A percentile compares a stretch with the other conserved stretches of the same genome.
These are phyloP conservation scores for Kurtzmaniella quercitrusa DNA, from an alignment of 1,139 yeast species.

Conservation along the genomic window DNA sequence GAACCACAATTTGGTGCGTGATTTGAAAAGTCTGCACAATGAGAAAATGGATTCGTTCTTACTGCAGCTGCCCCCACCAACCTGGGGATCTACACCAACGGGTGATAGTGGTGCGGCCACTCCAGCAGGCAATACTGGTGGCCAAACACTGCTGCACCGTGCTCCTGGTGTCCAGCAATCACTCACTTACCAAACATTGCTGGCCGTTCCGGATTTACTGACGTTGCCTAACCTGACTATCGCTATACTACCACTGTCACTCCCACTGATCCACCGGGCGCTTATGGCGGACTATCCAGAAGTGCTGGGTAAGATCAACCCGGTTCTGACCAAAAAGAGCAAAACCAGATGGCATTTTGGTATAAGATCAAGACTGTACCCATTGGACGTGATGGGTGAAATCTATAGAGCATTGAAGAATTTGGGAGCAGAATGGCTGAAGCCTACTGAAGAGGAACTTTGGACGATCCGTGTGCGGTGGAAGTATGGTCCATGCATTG, in stretches of 20 bases:
- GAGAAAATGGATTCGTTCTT: constrained; percentile 52
- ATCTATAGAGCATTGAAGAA: constrained; percentile 90
- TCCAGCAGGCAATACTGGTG: constrained; percentile 24
- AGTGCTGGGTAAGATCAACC: constrained; percentile 54
- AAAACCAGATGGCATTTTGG: constrained; percentile 99
- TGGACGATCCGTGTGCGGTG: constrained; percentile 98
- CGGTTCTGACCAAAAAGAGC: constrained; percentile 76
- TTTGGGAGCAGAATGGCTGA: constrained; percentile 96
- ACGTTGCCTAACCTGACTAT: constrained; percentile 64
- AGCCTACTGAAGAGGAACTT: constrained; percentile 85
- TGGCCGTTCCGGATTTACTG: constrained; percentile 48
- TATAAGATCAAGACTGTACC: constrained; percentile 91
- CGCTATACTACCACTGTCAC: constrained; percentile 87
- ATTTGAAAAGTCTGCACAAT: constrained; percentile 52
- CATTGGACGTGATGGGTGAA: constrained; percentile 98
- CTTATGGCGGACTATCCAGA: constrained; percentile 65
- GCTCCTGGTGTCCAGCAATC: constrained; percentile 47
- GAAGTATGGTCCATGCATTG: constrained; percentile 62
- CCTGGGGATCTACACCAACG: constrained; percentile 15
- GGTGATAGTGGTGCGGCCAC: constrained; percentile 10
- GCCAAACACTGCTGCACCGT: constrained; percentile 13
- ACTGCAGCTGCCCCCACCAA: constrained; percentile 49
- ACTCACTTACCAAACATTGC: constrained; percentile 46
- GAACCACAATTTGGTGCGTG: constrained; percentile 66
- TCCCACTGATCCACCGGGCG: constrained; percentile 93